phyloP scores from a whole-genome alignment of 495 filamentous ascomycete genomes.

The Podospora anserina region DNA sequence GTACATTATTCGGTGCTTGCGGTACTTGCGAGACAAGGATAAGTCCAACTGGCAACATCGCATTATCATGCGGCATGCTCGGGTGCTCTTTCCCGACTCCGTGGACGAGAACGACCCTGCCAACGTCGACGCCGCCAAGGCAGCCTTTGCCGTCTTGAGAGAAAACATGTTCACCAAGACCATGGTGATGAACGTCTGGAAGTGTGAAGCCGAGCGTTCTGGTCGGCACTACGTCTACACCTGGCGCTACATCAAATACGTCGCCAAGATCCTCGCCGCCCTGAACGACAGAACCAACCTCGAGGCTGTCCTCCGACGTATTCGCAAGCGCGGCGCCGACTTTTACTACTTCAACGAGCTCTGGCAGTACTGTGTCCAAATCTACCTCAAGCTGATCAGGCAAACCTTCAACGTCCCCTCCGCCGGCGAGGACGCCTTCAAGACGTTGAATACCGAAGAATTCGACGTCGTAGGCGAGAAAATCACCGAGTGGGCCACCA shows the following conservation, averaged over 20 bases:
- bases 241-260: conserved; percentile 79
- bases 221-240: conserved; percentile 95
- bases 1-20: conserved; percentile 70
- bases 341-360: conserved; percentile 81
- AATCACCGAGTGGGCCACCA: conserved; percentile 50
- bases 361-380: conserved; percentile 75
- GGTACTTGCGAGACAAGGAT: conserved; percentile 75
- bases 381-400: conserved; percentile 75
- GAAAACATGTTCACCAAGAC: conserved; percentile 93
- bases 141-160: conserved; percentile 71
- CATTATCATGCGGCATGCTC: conserved; percentile 75
- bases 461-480: conserved; percentile 60
- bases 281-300: conserved; percentile 75
- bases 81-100: conserved; percentile 61
- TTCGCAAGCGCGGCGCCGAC: conserved; percentile 77
- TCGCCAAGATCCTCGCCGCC: conserved; percentile 68
- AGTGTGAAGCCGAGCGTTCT: conserved; percentile 84
- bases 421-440: conserved; percentile 76
- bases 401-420: conserved; percentile 61
- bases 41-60: conserved; percentile 98
- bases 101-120: conserved; percentile 26
- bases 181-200: conserved; percentile 93
- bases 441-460: conserved; percentile 71
- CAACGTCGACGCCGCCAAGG: conserved; percentile 45
- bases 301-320: conserved; percentile 73